Evolutionary conservation across 495 filamentous ascomycete species (phyloP).

Genomic region (Hypoxylon rickii): DNA sequence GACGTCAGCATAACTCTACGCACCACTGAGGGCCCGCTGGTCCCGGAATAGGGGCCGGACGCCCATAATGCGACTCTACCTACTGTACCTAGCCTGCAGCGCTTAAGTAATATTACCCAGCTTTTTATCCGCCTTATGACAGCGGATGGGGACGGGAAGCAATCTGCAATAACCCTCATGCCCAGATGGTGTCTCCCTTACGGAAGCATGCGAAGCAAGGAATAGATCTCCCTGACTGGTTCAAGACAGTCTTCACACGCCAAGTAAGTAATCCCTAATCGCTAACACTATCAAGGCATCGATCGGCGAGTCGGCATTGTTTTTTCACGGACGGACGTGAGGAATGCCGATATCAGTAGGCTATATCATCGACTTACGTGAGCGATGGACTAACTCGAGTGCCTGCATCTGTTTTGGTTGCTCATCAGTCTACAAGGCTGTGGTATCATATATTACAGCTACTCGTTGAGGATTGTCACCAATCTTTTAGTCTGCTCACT

Average conservation of each 20-base stretch:
- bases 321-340: conserved; percentile 15
- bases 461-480: too few species aligned
- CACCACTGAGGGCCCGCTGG: too few species aligned
- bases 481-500: too few species aligned
- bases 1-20: too few species aligned
- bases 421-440: neutral
- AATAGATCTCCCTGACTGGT: conserved; percentile 10
- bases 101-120: neutral
- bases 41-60: too few species aligned
- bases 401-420: too few species aligned
- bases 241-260: neutral
- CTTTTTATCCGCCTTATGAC: neutral
- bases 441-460: neutral
- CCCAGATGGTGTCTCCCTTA: too few species aligned
- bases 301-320: conserved; percentile 27
- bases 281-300: conserved; percentile 3
- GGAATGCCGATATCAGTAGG: conserved; percentile 9
- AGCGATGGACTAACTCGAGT: neutral
- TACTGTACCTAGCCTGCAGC: too few species aligned
- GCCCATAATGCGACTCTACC: too few species aligned
- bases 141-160: neutral
- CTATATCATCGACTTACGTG: conserved; percentile 3
- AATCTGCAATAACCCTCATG: neutral
- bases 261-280: neutral
- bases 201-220: conserved; percentile 13